phyloP scores from a whole-genome alignment of 1,284 basidiomycete genomes.

The Papiliotrema flavescens region DNA sequence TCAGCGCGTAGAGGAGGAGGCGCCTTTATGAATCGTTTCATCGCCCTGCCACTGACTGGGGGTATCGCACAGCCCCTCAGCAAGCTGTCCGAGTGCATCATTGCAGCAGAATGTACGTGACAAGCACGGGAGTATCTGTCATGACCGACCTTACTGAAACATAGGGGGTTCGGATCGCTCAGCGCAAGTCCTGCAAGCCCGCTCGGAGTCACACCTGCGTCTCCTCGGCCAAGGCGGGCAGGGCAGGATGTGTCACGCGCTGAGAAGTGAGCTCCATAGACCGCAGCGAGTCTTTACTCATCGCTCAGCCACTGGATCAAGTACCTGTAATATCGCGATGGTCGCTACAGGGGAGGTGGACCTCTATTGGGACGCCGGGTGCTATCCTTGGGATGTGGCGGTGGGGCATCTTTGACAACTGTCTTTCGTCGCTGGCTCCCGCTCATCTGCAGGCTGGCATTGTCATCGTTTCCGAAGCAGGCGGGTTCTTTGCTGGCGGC shows the following conservation, averaged over 20 bases:
- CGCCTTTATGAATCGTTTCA: constrained; percentile 64
- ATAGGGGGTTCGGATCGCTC: constrained; percentile 77
- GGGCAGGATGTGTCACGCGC: constrained; percentile 82
- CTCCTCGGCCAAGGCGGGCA: constrained; percentile 65
- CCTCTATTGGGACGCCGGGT: constrained; percentile 55
- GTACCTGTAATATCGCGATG: constrained; percentile 72
- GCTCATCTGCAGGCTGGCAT: constrained; percentile 62
- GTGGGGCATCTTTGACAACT: constrained; percentile 48
- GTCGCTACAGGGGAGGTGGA: constrained; percentile 82
- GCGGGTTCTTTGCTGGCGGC: constrained; percentile 69
- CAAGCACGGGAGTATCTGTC: background rate
- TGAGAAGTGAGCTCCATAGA: constrained; percentile 54
- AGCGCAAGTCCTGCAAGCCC: constrained; percentile 58
- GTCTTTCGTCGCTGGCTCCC: background rate
- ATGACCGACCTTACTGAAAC: too few species aligned
- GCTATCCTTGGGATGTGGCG: constrained; percentile 75
- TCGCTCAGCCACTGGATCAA: constrained; percentile 61
- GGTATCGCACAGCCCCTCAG: constrained; percentile 65
- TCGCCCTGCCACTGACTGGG: constrained; percentile 68
- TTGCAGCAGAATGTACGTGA: constrained; percentile 73
- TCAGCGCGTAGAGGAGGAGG: constrained; percentile 74
- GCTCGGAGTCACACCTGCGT: constrained; percentile 65
- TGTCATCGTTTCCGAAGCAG: constrained; percentile 85
- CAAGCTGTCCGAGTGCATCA: constrained; percentile 71
- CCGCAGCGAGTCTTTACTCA: background rate